Evolutionary conservation across 2,329 filamentous ascomycete species (phyloP).

Genomic region (Byssochlamys sp.): DNA sequence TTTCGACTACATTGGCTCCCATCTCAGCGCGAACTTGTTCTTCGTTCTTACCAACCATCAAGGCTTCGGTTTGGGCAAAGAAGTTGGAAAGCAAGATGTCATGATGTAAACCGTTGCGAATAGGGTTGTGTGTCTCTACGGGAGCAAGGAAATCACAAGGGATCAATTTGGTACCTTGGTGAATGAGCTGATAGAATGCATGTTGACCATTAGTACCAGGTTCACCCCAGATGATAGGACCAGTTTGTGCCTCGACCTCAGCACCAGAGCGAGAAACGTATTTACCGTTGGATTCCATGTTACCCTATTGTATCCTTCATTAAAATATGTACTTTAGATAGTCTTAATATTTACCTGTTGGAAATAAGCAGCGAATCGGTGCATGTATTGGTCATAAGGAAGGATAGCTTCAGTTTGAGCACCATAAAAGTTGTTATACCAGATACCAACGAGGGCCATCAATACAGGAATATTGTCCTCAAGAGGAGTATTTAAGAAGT

Average conservation of each 20-base stretch:
- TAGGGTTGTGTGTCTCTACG: conserved; percentile 91
- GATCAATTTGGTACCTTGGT: conserved; percentile 98
- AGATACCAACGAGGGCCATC: conserved; percentile 86
- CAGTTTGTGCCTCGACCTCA: conserved; percentile 94
- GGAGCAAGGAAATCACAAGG: conserved; percentile 96
- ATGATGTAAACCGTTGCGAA: conserved; percentile 86
- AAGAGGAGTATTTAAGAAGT: conserved; percentile 83
- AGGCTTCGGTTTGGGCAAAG: conserved; percentile 40
- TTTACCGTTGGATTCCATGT: conserved; percentile 99
- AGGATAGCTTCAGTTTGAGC: conserved; percentile 95
- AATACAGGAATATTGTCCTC: conserved; percentile 91
- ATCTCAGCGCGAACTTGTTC: conserved; percentile 40
- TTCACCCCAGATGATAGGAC: conserved; percentile 91
- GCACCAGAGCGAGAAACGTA: conserved; percentile 78
- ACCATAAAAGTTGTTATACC: conserved; percentile 98
- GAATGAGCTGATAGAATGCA: conserved; percentile 98
- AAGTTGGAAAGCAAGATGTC: conserved; percentile 48
- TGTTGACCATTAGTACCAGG: conserved; percentile 98
- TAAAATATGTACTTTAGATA: too few species aligned
- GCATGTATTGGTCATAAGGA: conserved; percentile 97
- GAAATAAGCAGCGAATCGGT: conserved; percentile 96
- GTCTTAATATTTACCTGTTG: too few species aligned
- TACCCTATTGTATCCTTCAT: too few species aligned
- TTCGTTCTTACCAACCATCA: conserved; percentile 46
- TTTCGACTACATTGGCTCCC: conserved; percentile 36